Conservation (phyloP, 768 basidiomycete species). For the Rhizopogon roseolus region DNA sequence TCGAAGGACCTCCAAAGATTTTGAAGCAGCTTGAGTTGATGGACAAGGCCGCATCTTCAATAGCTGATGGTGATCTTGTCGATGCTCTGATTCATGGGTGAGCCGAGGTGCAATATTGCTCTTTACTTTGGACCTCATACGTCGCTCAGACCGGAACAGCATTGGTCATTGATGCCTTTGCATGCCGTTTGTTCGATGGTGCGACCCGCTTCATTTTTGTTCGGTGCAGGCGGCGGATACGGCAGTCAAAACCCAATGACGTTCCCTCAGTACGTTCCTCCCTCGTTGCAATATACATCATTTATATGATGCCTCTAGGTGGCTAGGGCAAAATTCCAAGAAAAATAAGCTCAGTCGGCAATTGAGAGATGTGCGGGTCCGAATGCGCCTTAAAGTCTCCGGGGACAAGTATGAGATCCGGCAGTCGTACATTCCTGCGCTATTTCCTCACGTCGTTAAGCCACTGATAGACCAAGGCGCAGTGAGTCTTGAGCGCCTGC, state of each 20-base stretch:
- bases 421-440: conserved; percentile 85
- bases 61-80: conserved; percentile 93
- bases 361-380: conserved; percentile 86
- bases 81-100: conserved; percentile 94
- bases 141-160: conserved; percentile 75
- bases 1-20: conserved; percentile 56
- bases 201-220: conserved; percentile 78
- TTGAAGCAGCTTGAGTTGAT: conserved; percentile 77
- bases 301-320: conserved; percentile 42
- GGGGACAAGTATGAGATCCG: conserved; percentile 88
- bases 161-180: conserved; percentile 92
- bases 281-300: background rate
- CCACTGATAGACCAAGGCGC: conserved; percentile 72
- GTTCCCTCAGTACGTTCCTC: conserved; percentile 74
- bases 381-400: conserved; percentile 92
- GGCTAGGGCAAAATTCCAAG: conserved; percentile 98
- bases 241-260: conserved; percentile 62
- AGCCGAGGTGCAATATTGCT: background rate
- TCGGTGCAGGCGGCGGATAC: conserved; percentile 65
- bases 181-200: conserved; percentile 92
- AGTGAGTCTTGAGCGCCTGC: conserved; percentile 44
- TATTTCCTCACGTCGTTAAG: conserved; percentile 74
- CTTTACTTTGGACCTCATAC: background rate
- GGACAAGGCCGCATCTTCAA: conserved; percentile 84
- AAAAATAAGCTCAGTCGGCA: conserved; percentile 76